Evolutionary conservation across 2,329 filamentous ascomycete species (phyloP).

Genomic region (Hyphodiscus sp.): DNA sequence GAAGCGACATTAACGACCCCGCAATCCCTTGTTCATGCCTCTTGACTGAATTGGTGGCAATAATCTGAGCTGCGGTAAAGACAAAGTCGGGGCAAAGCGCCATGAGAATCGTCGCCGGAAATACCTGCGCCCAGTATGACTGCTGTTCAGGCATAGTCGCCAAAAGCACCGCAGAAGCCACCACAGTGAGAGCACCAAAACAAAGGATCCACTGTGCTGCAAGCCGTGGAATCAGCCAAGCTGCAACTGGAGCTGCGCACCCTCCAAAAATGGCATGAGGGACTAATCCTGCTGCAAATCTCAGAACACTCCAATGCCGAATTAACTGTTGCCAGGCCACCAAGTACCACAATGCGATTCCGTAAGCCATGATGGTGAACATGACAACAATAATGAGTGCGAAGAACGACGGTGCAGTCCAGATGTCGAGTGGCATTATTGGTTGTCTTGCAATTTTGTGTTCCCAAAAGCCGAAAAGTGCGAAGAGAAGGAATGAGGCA

Average conservation of each 20-base stretch:
- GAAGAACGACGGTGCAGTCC: constrained; percentile 17
- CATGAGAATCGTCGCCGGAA: constrained; percentile 33
- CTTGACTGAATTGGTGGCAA: constrained; percentile 44
- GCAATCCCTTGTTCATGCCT: constrained; percentile 43
- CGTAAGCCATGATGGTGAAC: constrained; percentile 24
- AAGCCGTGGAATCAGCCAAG: constrained; percentile 40
- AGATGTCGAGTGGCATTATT: constrained; percentile 22
- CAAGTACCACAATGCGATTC: constrained; percentile 43
- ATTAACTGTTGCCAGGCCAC: constrained; percentile 39
- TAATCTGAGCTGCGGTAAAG: constrained; percentile 45
- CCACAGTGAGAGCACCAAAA: constrained; percentile 32
- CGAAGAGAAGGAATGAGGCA: constrained; percentile 9
- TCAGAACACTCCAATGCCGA: constrained; percentile 35
- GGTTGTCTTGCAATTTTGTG: constrained; percentile 11
- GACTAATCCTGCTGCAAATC: constrained; percentile 34
- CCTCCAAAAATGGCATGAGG: constrained; percentile 37
- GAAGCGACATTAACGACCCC: constrained; percentile 39
- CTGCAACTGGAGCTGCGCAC: constrained; percentile 34
- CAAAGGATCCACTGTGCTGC: constrained; percentile 41
- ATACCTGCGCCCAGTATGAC: constrained; percentile 38
- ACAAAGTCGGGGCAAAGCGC: constrained; percentile 43
- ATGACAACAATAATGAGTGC: constrained; percentile 12
- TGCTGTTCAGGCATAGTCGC: constrained; percentile 41
- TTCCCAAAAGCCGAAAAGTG: constrained; percentile 16
- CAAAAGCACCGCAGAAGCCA: constrained; percentile 30